Evolutionary conservation across 2,329 filamentous ascomycete species (phyloP), one percentile per base, ranked within the genome.

Genomic region (Phialophora chinensis): DNA sequence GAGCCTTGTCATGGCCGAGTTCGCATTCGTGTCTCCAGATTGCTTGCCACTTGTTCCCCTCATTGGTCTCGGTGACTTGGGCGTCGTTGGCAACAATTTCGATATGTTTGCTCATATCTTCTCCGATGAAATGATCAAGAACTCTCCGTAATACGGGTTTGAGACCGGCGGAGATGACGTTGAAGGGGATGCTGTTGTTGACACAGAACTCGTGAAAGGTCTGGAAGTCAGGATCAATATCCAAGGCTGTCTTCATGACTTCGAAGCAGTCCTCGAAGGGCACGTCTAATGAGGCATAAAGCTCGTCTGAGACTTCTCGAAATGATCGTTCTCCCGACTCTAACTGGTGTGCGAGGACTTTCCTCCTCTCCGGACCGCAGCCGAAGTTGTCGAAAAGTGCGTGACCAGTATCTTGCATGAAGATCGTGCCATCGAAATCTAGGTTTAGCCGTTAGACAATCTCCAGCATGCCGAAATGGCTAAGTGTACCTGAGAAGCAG

Each of bases 341-440:
- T 77, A 90, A 88, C 72, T 90, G 86, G 66, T 85, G 79, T 66
- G 90, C 88, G 59, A 90, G 84, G 49, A 83, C 72, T 64, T 84
- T 77, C 58, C 87, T 84, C 65, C 81, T 80, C 68, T 84, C 80
- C 25, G 81, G 78, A 31, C 88, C 88, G 76, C 87, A 90, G 60
- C 88, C 88, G 70, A 88, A 84, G 72, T 82, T 82, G 74, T 90
- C 87, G 77, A 90, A 89, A 58, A 91, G 85, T 70, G 90, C 84
- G 74, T 90, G 88, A 53, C 89, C 89, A 1, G 86, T 90, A 72
- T 89, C 87, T 81, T 90, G 87, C 83, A 88, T 88, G 80, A 89
- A 90, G 69, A 91, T 91, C 3, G 88, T 90, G 69, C 88, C 88
- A 75, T 90, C 88, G 72, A 91, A 90, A 76, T 90, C 87, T 89